Conservation (phyloP, 768 basidiomycete genomes). For the Glaciozyma antarctica region DNA sequence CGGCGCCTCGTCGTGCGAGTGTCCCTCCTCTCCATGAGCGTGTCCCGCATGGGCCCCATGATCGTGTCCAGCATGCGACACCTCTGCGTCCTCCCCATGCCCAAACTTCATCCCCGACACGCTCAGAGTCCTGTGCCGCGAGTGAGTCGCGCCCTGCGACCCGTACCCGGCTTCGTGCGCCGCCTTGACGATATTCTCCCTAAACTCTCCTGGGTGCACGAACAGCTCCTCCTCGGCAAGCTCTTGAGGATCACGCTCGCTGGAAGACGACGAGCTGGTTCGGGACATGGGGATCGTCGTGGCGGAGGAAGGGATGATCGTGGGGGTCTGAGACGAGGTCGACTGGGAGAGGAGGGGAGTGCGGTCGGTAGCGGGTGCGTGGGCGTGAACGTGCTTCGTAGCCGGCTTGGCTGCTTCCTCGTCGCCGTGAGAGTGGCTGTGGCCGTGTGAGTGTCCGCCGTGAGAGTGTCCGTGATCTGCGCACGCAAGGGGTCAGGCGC, state of each 20-base stretch:
- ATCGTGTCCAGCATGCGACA: conserved; percentile 2
- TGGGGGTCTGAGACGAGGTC: background rate
- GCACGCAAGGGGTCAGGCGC: background rate
- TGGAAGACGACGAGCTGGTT: conserved; percentile 3
- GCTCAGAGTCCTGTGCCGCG: background rate
- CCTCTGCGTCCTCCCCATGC: background rate
- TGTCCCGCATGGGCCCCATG: conserved; percentile 1
- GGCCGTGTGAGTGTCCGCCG: conserved; percentile 35
- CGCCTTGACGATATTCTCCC: conserved; percentile 53
- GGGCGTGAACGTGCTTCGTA: background rate
- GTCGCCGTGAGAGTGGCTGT: conserved; percentile 38
- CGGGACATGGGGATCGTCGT: background rate
- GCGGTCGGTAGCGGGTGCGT: conserved; percentile 16
- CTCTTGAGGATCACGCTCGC: conserved; percentile 11
- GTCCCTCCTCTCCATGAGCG: conserved; percentile 21
- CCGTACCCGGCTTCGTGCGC: conserved; percentile 59
- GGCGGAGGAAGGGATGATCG: background rate
- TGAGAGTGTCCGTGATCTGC: conserved; percentile 30
- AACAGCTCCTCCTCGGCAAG: conserved; percentile 49
- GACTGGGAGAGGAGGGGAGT: conserved; percentile 18
- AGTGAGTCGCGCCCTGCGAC: conserved; percentile 11
- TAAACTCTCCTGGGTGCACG: conserved; percentile 48
- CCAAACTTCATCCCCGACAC: background rate
- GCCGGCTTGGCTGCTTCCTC: conserved; percentile 8
- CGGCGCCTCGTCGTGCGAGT: conserved; percentile 24